These are phyloP conservation scores for Neurospora africana DNA, from an alignment of 495 filamentous ascomycete species.

Conservation along the genomic window DNA sequence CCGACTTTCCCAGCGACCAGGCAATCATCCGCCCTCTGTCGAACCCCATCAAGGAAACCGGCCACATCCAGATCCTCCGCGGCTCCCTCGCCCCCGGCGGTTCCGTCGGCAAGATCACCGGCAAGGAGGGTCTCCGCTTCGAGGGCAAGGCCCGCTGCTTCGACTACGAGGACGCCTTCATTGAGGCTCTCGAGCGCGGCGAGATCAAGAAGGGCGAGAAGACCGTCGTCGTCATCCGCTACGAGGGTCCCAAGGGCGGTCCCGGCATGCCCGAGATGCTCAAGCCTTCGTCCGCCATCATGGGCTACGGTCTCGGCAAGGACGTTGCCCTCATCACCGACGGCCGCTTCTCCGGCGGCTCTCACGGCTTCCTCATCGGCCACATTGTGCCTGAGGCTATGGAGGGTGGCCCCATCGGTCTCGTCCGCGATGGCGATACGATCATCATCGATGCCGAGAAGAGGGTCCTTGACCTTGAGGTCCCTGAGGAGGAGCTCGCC, in stretches of 20 bases:
- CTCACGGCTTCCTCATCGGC: conserved; percentile 71
- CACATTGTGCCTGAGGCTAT: conserved; percentile 64
- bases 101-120: conserved; percentile 94
- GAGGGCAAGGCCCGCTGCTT: conserved; percentile 80
- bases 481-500: conserved; percentile 53
- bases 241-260: conserved; percentile 77
- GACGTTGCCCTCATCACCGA: conserved; percentile 76
- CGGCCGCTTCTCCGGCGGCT: conserved; percentile 66
- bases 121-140: conserved; percentile 89
- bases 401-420: conserved; percentile 57
- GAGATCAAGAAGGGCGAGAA: conserved; percentile 95
- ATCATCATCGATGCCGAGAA: conserved; percentile 64
- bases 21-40: conserved; percentile 83
- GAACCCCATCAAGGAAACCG: conserved; percentile 87
- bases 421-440: conserved; percentile 58
- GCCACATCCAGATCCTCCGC: conserved; percentile 94
- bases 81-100: conserved; percentile 86
- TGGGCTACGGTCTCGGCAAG: conserved; percentile 74
- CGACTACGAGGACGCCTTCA: conserved; percentile 74
- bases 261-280: conserved; percentile 86
- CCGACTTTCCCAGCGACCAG: conserved; percentile 74
- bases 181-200: conserved; percentile 62
- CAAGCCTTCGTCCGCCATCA: conserved; percentile 72
- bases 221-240: conserved; percentile 93
- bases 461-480: conserved; percentile 48